phyloP scores from a whole-genome alignment of 2,329 filamentous ascomycete species.

The Eutypella sp. region DNA sequence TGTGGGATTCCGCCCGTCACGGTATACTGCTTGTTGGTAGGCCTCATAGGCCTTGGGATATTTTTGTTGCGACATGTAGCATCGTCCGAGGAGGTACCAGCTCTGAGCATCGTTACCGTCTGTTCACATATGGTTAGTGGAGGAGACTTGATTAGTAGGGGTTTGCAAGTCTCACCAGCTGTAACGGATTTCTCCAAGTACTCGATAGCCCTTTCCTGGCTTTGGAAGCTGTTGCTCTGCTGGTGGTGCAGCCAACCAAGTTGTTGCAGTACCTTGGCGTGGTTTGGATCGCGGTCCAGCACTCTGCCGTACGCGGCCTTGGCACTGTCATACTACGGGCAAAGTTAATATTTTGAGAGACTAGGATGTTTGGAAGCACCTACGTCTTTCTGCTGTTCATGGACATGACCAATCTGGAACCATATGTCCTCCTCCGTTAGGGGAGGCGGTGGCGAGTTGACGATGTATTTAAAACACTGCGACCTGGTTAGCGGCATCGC shows the following conservation, averaged over 20 bases:
- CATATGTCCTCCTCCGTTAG: constrained; percentile 97
- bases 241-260: constrained; percentile 97
- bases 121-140: constrained; percentile 38
- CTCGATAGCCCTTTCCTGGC: constrained; percentile 93
- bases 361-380: constrained; percentile 34
- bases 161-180: constrained; percentile 60
- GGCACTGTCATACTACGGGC: constrained; percentile 77
- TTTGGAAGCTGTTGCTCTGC: constrained; percentile 84
- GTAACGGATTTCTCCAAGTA: constrained; percentile 95
- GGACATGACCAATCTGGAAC: constrained; percentile 99
- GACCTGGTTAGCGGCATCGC: constrained; percentile 20
- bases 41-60: constrained; percentile 98
- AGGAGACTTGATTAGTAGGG: constrained; percentile 2
- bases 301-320: constrained; percentile 91
- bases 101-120: constrained; percentile 95
- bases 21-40: constrained; percentile 97
- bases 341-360: constrained; percentile 21
- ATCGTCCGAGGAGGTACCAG: constrained; percentile 95
- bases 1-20: constrained; percentile 93
- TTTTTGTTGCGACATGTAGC: constrained; percentile 99
- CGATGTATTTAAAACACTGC: constrained; percentile 97
- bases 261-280: constrained; percentile 97
- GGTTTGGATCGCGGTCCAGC: constrained; percentile 88
- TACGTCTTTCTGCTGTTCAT: constrained; percentile 98
- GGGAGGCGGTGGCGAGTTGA: constrained; percentile 84